Evolutionary conservation across 352 stramenopile species (phyloP).

Genomic region (Pythium sp.): DNA sequence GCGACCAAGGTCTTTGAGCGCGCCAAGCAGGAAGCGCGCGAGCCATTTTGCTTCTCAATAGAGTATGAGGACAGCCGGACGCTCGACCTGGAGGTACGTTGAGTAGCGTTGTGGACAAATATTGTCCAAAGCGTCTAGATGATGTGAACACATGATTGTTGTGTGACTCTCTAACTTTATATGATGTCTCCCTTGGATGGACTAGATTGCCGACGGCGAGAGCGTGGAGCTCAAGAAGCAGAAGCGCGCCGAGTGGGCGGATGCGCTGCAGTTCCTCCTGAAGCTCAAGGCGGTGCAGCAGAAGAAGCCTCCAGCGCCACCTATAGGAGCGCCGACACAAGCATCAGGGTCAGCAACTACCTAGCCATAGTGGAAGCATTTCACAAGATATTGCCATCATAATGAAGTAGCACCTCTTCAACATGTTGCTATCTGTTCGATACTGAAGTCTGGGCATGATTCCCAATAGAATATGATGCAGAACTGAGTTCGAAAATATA

Average conservation of each 20-base stretch:
- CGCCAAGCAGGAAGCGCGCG: conserved; percentile 42
- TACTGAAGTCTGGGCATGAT: not conserved
- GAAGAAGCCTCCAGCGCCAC: conserved; percentile 16
- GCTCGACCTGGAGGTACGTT: conserved; percentile 63
- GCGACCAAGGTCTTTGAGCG: conserved; percentile 64
- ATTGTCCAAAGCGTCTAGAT: not conserved
- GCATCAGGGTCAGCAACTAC: not conserved
- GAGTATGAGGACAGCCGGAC: conserved; percentile 74
- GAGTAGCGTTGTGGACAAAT: not conserved
- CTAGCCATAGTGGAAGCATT: not conserved
- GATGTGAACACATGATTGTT: not conserved
- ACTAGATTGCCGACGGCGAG: conserved; percentile 62
- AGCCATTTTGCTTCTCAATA: conserved; percentile 71
- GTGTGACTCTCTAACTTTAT: not conserved
- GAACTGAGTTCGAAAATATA: not conserved
- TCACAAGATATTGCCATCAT: no score
- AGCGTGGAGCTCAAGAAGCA: conserved; percentile 54
- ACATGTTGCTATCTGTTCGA: not conserved
- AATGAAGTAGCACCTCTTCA: not conserved
- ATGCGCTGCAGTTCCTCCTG: conserved; percentile 71
- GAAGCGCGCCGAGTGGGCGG: conserved; percentile 62
- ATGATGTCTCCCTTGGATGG: conserved; percentile 3
- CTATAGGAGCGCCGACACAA: not conserved
- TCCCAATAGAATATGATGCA: not conserved
- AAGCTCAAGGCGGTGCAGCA: conserved; percentile 51